Conservation (phyloP, 1,139 yeast species). For the Scheffersomyces lignicola region DNA sequence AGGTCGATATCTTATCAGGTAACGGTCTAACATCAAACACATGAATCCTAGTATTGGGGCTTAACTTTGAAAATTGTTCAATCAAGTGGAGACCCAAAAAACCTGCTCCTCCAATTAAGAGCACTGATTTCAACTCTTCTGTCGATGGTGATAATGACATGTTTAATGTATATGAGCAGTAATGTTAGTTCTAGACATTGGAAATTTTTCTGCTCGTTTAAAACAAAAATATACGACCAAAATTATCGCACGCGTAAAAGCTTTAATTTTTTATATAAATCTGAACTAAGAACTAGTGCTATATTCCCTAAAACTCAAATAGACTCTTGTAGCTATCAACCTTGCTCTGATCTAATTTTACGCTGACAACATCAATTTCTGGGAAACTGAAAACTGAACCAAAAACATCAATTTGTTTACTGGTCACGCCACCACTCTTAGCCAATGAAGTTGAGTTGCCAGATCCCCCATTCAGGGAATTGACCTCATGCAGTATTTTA, state of each 20-base stretch:
- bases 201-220: constrained; percentile 1
- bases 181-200: not conserved
- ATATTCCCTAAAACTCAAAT: constrained; percentile 23
- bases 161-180: not conserved
- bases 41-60: constrained; percentile 73
- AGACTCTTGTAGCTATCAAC: constrained; percentile 28
- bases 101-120: constrained; percentile 92
- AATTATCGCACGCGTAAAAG: no score
- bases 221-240: not conserved
- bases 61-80: constrained; percentile 70
- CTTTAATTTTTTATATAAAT: constrained; percentile 1
- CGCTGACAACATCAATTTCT: constrained; percentile 22
- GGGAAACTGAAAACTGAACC: constrained; percentile 26
- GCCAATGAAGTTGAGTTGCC: no score
- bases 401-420: constrained; percentile 3
- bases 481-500: no score
- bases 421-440: not conserved
- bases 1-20: constrained; percentile 66
- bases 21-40: constrained; percentile 91
- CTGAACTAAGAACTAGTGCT: not conserved
- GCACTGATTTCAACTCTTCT: constrained; percentile 37
- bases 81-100: constrained; percentile 90
- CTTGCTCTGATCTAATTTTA: constrained; percentile 23
- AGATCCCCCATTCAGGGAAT: no score
- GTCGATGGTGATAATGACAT: not conserved